Evolutionary conservation across 257 asterid genomes (phyloP), one percentile per base, ranked within the genome.

Genomic region (Verbascum thapsus): DNA sequence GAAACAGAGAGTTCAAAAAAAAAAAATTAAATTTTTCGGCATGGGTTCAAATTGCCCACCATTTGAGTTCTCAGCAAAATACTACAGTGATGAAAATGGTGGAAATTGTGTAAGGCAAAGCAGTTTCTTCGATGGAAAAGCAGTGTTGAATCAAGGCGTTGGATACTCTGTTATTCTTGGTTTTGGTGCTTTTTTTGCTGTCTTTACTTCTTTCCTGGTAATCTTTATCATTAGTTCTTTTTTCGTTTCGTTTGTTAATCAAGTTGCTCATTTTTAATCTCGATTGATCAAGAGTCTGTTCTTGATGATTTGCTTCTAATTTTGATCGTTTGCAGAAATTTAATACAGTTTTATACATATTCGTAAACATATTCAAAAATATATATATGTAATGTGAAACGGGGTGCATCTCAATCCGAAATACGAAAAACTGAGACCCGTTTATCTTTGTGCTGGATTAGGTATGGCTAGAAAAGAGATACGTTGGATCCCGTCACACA

Each of bases 401-500:
- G n/a, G n/a, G n/a, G n/a, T n/a, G n/a, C n/a, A n/a, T n/a, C n/a
- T n/a, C n/a, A n/a, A n/a, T n/a, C n/a, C n/a, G n/a, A n/a, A n/a
- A n/a, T n/a, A n/a, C n/a, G n/a, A n/a, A n/a, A n/a, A n/a, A n/a
- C n/a, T n/a, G n/a, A n/a, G n/a, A n/a, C n/a, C n/a, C n/a, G n/a
- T n/a, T n/a, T n/a, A n/a, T n/a, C n/a, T n/a, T n/a, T n/a, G n/a
- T n/a, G n/a, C n/a, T 61, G 38, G 35, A 61, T 68, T 76, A 91
- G 98, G 98, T 91, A 13, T 91, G 98, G 96, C 69, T 91, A 70
- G 96, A 91, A 56, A 91, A 86, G 82, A 74, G 95, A 58, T 91
- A 91, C 5, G 96, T 91, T 8, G 96, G 98, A 7, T 84, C 96
- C 1, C 83, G 81, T 10, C 96, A 86, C 53, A 91, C 96, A 8